phyloP scores from a whole-genome alignment of 1,284 basidiomycete species.

The Golubevia sp. region DNA sequence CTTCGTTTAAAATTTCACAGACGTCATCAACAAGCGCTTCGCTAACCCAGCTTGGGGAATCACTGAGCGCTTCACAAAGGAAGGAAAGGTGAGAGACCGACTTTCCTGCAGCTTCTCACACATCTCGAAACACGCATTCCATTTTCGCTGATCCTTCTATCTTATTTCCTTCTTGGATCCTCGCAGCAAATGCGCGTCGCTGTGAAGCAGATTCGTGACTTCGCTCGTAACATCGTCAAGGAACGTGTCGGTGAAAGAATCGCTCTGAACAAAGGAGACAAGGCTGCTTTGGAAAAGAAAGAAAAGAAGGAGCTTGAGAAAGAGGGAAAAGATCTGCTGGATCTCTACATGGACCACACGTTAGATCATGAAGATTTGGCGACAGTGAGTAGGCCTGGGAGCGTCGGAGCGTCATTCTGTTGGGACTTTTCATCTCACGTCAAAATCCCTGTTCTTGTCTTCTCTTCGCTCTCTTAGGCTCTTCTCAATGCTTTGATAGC shows the following conservation, averaged over 20 bases:
- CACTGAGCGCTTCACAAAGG: conserved; percentile 22
- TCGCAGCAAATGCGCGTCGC: conserved; percentile 16
- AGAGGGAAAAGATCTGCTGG: conserved; percentile 43
- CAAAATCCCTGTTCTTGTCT: conserved; percentile 1
- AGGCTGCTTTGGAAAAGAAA: neutral
- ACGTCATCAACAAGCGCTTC: conserved; percentile 39
- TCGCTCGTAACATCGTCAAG: conserved; percentile 32
- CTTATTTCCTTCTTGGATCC: no score
- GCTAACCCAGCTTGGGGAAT: conserved; percentile 20
- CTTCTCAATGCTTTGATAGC: conserved; percentile 49
- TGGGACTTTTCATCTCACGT: neutral
- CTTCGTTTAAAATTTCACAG: no score
- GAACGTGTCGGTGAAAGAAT: conserved; percentile 14
- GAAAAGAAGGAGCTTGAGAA: conserved; percentile 9
- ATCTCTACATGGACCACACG: conserved; percentile 43
- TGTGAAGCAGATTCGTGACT: conserved; percentile 28
- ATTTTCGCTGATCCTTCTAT: no score
- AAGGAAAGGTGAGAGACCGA: conserved; percentile 22
- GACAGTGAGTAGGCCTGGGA: neutral
- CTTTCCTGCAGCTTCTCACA: neutral
- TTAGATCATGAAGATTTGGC: conserved; percentile 33
- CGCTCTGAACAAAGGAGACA: no score
- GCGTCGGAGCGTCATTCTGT: neutral
- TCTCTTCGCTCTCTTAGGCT: conserved; percentile 18
- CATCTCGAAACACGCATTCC: neutral